Evolutionary conservation across 177 flowering plant genomes (phyloP), one percentile per base, ranked within the genome.

Genomic region (Vitis hybrid): DNA sequence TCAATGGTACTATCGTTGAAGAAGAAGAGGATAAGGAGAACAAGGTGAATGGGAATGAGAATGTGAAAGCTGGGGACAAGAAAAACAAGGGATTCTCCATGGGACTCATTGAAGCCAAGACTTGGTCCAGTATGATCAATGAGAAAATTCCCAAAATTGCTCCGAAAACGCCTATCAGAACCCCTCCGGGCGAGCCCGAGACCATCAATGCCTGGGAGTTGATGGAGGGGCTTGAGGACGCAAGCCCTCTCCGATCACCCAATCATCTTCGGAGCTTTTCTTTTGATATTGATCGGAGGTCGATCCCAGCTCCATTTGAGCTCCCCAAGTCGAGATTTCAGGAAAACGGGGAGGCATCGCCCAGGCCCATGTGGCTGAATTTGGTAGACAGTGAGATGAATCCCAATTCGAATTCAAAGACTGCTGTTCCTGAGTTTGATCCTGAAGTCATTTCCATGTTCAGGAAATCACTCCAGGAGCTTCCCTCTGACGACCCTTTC

Each of bases 181-280:
- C 97, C 2, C 96, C 97, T 0, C 89, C 93, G 0, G 90, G 93
- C 1, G 98, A 93, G 77, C 98, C 98, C 0, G 97, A 93, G 77
- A 87, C 84, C 5, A 89, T 95, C 81, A 88, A 95, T 72, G 67
- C 90, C 1, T 90, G 95, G 97, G 99, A 94, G 61, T n/a, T 95
- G 64, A 95, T 93, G 99, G 99, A 84, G 52, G 99, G 96, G 6
- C 82, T 95, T 48, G 99, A 95, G 50, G 97, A 93, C 50, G 52
- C 54, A 6, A 85, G 86, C 62, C 94, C 94, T 27, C 75, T 86
- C 11, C 76, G 79, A 4, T 80, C 83, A 2, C 74, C 71, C 19
- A 64, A 58, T n/a, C 79, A 81, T 49, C 11, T 69, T 6, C 77
- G 87, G 50, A 82, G 88, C 72, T 86, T 86, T 72, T 89, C 96